These are phyloP conservation scores for Melaleuca quinquenervia DNA, from an alignment of 345 rosid species.

Conservation along the genomic window DNA sequence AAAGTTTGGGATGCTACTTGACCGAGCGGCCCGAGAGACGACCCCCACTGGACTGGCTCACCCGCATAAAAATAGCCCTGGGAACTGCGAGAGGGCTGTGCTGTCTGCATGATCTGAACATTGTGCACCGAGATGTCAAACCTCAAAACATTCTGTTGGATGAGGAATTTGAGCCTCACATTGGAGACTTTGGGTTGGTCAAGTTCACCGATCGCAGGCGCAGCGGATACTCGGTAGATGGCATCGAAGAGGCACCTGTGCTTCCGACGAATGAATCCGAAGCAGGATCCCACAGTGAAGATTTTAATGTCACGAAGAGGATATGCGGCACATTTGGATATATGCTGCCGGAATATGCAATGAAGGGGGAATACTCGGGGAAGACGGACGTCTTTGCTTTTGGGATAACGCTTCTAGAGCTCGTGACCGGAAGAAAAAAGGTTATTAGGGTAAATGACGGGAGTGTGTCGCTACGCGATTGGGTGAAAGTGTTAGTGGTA, in stretches of 20 bases:
- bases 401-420: background rate
- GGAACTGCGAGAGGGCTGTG: constrained; percentile 1
- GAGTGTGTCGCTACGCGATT: background rate
- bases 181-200: background rate
- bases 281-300: background rate
- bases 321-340: background rate
- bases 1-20: background rate
- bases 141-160: background rate
- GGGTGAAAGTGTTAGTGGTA: background rate
- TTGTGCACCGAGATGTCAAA: background rate
- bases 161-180: background rate
- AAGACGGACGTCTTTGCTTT: background rate
- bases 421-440: background rate
- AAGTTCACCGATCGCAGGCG: background rate
- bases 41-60: background rate
- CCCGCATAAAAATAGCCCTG: background rate
- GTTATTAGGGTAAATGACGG: background rate
- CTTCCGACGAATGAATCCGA: background rate
- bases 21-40: background rate
- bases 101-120: background rate
- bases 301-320: background rate
- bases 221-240: background rate
- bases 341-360: background rate
- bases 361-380: background rate
- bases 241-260: background rate